phyloP scores from a whole-genome alignment of 1,284 basidiomycete species.

The Microbotryum lychnidis-dioicae region DNA sequence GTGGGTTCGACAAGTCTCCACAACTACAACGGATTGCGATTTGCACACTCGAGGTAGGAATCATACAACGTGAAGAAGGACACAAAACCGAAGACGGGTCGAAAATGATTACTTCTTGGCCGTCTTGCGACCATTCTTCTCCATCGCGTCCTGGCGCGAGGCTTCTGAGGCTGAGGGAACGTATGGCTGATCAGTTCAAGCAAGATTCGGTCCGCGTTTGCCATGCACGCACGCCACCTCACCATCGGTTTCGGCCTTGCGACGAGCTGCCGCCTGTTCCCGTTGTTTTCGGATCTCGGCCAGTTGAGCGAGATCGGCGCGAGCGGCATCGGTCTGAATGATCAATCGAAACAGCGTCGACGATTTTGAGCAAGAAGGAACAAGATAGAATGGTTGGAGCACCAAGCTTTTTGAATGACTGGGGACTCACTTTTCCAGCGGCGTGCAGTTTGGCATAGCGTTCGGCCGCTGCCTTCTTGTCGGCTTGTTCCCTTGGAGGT shows the following conservation, averaged over 20 bases:
- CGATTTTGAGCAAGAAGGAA: background rate
- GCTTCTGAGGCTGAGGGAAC: conserved; percentile 3
- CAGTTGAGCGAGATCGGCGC: conserved; percentile 75
- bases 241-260: conserved; percentile 73
- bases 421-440: conserved; percentile 54
- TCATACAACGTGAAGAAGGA: too few species aligned
- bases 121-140: conserved; percentile 7
- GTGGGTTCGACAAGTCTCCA: too few species aligned
- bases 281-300: conserved; percentile 74
- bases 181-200: too few species aligned
- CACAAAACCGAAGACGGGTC: too few species aligned
- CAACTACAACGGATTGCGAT: too few species aligned
- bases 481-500: conserved; percentile 64
- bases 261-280: conserved; percentile 71
- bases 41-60: too few species aligned
- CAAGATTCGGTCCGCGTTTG: too few species aligned
- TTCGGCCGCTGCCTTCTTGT: conserved; percentile 78
- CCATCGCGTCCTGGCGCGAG: conserved; percentile 1
- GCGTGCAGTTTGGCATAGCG: conserved; percentile 50
- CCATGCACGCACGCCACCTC: conserved; percentile 13
- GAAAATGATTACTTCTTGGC: too few species aligned
- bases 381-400: background rate
- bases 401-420: background rate
- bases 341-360: conserved; percentile 49
- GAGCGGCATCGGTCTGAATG: conserved; percentile 75